Base-by-base conservation (phyloP, 1,139 yeast genomes). In the Saccharomyces hybrid region DNA sequence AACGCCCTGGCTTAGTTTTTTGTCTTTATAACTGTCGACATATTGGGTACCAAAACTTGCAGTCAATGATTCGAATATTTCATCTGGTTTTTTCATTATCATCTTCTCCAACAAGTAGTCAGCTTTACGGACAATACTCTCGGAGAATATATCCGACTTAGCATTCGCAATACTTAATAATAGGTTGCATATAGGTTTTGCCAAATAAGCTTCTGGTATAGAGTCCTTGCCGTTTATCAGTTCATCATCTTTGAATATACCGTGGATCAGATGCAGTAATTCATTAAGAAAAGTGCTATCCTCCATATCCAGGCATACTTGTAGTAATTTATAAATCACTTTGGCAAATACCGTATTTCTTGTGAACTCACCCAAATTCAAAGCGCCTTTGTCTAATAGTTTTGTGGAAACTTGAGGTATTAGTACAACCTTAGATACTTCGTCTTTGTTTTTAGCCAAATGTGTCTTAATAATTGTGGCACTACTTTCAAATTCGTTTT, bases 241-340 rank as follows among this genome's bases (percentile, higher is more conserved):
- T 57, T 78, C 83, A 57, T 80, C 81, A 65, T 86, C 89, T 21
- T 77, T 58, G 28, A 86, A 66, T 4, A 83, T 74, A 2, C 86
- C 91, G 71, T 86, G 89, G 2, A 85, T 59, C 55, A 86, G 74
- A 63, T 86, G 93, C 48, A 86, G 74, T n/a, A 83, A 65, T 51
- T 81, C 83, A 12, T 82, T 79, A 49, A 84, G 68, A 61, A 73
- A 84, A 0, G 80, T 72, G 51, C 80, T 82, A 53, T 79, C 79
- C n/a, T 77, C 76, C 21, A 64, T 63, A 51, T 76, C 76, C 32
- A 83, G 71, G 0, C 86, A 76, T 42, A 75, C 75, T 55, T 79
- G 80, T 14, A 86, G 69, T 21, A 82, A 68, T 62, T 83, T 84
- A 61, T 80, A 81, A 8, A 84, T 57, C 49, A 84, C 68, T 60